These are phyloP conservation scores for Citrus sp. DNA, from an alignment of 345 rosid genomes.

Conservation along the genomic window DNA sequence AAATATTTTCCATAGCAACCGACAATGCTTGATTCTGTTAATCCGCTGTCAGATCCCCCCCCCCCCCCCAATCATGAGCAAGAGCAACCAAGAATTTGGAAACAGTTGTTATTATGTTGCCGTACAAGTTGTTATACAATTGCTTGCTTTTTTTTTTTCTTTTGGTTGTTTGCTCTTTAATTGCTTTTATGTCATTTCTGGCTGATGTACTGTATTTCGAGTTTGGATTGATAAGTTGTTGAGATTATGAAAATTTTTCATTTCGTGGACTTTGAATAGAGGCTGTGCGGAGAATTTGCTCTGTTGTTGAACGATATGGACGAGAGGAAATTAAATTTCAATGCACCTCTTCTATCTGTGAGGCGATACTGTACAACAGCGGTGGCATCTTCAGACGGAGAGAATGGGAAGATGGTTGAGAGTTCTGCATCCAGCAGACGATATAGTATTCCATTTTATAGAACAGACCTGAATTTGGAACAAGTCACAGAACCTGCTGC, in stretches of 20 bases:
- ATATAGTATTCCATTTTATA: conserved; percentile 24
- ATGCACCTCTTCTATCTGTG: conserved; percentile 77
- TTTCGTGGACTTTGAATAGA: conserved; percentile 4
- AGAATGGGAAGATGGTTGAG: conserved; percentile 25
- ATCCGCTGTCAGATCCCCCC: not conserved
- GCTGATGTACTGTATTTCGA: not conserved
- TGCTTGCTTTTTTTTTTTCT: not conserved
- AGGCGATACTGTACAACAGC: conserved; percentile 47
- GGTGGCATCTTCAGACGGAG: conserved; percentile 26
- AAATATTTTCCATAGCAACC: not conserved
- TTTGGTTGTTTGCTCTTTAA: not conserved
- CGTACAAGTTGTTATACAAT: not conserved
- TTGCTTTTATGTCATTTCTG: not conserved
- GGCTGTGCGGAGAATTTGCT: conserved; percentile 1
- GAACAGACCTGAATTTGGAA: conserved; percentile 38
- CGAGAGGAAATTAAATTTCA: conserved; percentile 71
- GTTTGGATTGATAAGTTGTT: not conserved
- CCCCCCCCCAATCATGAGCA: not conserved
- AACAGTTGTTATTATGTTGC: not conserved
- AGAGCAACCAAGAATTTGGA: not conserved
- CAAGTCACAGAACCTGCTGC: conserved; percentile 72
- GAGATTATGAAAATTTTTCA: not conserved
- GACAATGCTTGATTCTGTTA: not conserved
- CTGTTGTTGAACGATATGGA: conserved; percentile 38
- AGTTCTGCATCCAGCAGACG: conserved; percentile 23